Base-by-base conservation (phyloP, 2,329 filamentous ascomycete genomes). In the Cryoendolithus antarcticus region DNA sequence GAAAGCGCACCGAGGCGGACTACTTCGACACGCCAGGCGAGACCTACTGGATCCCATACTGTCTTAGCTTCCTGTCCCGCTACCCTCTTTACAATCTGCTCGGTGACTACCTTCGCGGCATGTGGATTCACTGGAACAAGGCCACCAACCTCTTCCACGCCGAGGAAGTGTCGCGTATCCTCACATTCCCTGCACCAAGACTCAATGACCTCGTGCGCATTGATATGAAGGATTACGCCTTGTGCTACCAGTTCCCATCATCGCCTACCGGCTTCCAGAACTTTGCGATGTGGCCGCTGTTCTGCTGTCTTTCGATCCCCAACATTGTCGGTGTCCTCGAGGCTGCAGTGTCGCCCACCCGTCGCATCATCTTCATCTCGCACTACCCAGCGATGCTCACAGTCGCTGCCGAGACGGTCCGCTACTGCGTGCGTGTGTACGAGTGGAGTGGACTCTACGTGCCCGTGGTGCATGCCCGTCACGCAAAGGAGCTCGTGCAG, bases 101-200 rank as follows among this genome's bases (percentile, higher is more conserved):
- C 4, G 91, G 91, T 46, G 91, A 98, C 62, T 98, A 98, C 60
- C 76, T 98, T 28, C 80, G 91, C 49, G 91, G 91, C 48, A 98
- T 98, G 91, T 98, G 91, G 91, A 98, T 98, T 64, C 91, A 98
- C 69, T 98, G 91, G 91, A 98, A 98, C 71, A 98, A 98, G 72
- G 91, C 91, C 19, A 98, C 91, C 38, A 98, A 98, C 63, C 75
- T 98, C 35, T 98, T 98, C 72, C 91, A 98, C 56, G 91, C 91
- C 39, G 91, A 98, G 64, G 91, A 98, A 62, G 91, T 98, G 27
- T 98, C 91, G 2, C 83, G 91, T 42, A 98, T 98, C 56, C 75
- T 98, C 50, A 96, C 88, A 68, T 98, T 98, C 68, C 91, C 91
- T 30, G 91, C 91, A 27, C 91, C 91, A 3, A 77, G 91, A 39